Evolutionary conservation across 2,329 filamentous ascomycete genomes (phyloP).

Genomic region (Trichoderma arundinaceum): DNA sequence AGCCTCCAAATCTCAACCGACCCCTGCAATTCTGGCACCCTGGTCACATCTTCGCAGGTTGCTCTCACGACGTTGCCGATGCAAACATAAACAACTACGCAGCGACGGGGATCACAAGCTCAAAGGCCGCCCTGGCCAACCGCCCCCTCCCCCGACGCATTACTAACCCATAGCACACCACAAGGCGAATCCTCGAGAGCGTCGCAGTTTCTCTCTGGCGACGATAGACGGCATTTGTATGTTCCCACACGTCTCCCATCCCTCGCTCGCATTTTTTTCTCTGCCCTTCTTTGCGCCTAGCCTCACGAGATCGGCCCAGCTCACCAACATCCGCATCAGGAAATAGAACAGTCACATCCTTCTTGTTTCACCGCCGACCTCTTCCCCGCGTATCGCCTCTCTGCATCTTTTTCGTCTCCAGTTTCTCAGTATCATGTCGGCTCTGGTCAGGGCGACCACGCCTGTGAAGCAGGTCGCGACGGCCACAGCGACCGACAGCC

Average conservation of each 20-base stretch:
- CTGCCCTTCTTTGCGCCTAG: conserved; percentile 22
- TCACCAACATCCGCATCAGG: conserved; percentile 21
- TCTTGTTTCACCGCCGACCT: neutral
- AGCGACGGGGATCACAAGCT: conserved; percentile 38
- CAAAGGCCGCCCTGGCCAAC: conserved; percentile 43
- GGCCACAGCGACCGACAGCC: conserved; percentile 55
- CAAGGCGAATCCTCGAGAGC: neutral
- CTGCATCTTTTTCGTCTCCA: neutral
- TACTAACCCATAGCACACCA: conserved; percentile 43
- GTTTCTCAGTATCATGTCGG: conserved; percentile 39
- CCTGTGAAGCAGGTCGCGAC: conserved; percentile 49
- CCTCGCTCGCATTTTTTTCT: conserved; percentile 12
- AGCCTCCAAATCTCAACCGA: neutral
- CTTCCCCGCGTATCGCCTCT: neutral
- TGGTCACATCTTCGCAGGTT: conserved; percentile 15
- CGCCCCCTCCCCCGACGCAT: conserved; percentile 11
- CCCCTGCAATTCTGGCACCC: neutral
- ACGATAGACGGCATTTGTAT: neutral
- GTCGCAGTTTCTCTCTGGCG: neutral
- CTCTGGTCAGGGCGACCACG: conserved; percentile 42
- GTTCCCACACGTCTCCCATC: neutral
- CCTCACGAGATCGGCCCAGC: neutral
- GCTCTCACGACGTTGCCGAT: conserved; percentile 24
- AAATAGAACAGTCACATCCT: neutral
- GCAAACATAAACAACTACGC: conserved; percentile 44